phyloP scores from a whole-genome alignment of 257 asterid genomes.

The Solanum habrochaites region DNA sequence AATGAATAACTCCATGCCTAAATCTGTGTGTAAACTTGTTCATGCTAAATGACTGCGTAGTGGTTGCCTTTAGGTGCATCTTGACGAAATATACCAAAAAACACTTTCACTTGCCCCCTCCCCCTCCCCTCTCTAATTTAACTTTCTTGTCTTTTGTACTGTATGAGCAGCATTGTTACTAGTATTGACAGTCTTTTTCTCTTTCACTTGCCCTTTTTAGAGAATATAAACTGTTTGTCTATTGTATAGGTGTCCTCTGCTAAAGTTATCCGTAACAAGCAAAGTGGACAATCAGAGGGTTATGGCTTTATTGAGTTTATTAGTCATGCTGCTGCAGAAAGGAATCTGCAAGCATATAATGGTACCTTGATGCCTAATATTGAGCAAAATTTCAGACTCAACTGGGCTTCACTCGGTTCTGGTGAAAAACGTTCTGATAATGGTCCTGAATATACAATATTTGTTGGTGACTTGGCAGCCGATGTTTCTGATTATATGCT shows the following conservation, averaged over 20 bases:
- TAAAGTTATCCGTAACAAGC: constrained; percentile 71
- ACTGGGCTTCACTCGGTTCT: constrained; percentile 78
- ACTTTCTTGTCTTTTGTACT: not conserved
- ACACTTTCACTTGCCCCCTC: too few relatives aligned
- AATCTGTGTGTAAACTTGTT: not conserved
- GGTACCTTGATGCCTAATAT: constrained; percentile 56
- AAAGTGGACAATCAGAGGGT: constrained; percentile 63
- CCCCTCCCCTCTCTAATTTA: too few relatives aligned
- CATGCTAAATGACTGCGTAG: not conserved
- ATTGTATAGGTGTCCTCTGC: constrained; percentile 35
- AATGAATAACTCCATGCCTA: not conserved
- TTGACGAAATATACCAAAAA: not conserved
- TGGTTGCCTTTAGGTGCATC: not conserved
- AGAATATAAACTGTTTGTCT: not conserved
- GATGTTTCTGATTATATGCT: constrained; percentile 68
- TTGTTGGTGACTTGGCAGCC: constrained; percentile 89
- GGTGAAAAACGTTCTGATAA: constrained; percentile 68
- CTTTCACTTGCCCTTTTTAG: not conserved
- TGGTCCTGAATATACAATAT: constrained; percentile 56
- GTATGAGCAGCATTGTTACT: not conserved
- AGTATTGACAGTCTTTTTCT: not conserved
- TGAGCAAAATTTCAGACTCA: constrained; percentile 52
- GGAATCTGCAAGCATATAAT: constrained; percentile 45
- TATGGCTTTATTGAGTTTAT: constrained; percentile 78
- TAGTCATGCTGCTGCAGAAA: constrained; percentile 53